A percentile compares a stretch with the other conserved stretches of the same genome.
These are phyloP conservation scores for Penicillium sp. DNA, from an alignment of 2,329 filamentous ascomycete genomes.

Conservation along the genomic window DNA sequence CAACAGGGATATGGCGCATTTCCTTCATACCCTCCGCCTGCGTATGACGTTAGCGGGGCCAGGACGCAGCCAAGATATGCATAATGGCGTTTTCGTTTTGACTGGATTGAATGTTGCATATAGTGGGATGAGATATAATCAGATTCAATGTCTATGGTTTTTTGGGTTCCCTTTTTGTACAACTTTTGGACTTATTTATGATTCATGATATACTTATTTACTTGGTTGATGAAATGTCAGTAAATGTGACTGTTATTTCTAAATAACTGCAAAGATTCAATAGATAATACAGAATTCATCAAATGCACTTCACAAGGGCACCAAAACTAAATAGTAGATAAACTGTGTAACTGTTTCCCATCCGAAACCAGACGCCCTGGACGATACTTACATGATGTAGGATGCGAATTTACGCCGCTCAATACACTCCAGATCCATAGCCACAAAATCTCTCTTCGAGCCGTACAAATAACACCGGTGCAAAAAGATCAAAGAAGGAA, in stretches of 20 bases:
- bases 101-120: background rate
- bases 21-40: slow-evolving; percentile 9
- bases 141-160: background rate
- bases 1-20: slow-evolving; percentile 6
- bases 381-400: background rate
- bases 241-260: too few relatives aligned
- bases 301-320: background rate
- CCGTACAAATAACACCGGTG: background rate
- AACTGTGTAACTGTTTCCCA: background rate
- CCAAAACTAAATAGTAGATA: background rate
- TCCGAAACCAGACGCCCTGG: background rate
- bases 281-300: background rate
- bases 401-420: slow-evolving; percentile 3
- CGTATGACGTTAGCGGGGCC: background rate
- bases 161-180: background rate
- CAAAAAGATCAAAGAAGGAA: slow-evolving; percentile 3
- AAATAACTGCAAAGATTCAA: background rate
- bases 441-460: background rate
- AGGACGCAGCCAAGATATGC: slow-evolving; percentile 12
- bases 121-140: background rate
- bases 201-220: background rate
- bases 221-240: background rate
- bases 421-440: background rate
- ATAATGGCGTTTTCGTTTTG: slow-evolving; percentile 1
- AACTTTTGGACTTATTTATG: background rate